phyloP scores from a whole-genome alignment of 2,329 filamentous ascomycete genomes.

The Calonectria pteridis region DNA sequence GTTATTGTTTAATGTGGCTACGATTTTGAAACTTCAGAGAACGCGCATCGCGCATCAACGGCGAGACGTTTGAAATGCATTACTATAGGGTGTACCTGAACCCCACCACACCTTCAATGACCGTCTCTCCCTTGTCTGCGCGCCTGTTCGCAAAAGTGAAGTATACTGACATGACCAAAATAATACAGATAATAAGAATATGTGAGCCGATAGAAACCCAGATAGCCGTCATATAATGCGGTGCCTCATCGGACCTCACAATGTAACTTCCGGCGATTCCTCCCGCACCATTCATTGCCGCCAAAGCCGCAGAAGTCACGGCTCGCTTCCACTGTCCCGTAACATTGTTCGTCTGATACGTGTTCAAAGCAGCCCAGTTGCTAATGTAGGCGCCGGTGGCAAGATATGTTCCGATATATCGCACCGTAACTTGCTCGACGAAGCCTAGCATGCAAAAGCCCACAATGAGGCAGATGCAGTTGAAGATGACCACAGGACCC shows the following conservation, averaged over 20 bases:
- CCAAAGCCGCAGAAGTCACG: not conserved
- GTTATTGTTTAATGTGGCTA: no score
- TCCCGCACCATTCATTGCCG: constrained; percentile 4
- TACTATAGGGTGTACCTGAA: constrained; percentile 21
- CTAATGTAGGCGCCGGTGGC: constrained; percentile 19
- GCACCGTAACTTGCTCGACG: constrained; percentile 7
- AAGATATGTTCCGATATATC: constrained; percentile 7
- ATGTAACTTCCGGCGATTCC: constrained; percentile 19
- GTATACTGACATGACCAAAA: not conserved
- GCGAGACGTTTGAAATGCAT: no score
- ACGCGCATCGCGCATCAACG: no score
- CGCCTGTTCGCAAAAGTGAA: not conserved
- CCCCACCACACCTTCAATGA: constrained; percentile 12
- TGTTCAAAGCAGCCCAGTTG: constrained; percentile 14
- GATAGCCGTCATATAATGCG: constrained; percentile 8
- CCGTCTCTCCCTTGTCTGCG: not conserved
- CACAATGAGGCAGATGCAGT: constrained; percentile 12
- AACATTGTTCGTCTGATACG: constrained; percentile 16
- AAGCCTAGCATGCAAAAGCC: constrained; percentile 21
- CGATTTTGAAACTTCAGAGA: no score
- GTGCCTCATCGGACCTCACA: constrained; percentile 5
- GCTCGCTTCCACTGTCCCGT: constrained; percentile 21
- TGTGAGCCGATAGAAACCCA: constrained; percentile 14
- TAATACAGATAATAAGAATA: not conserved
- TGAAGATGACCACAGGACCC: constrained; percentile 12